Percentiles rank a stretch among this genome's conserved stretches.
Conservation (phyloP, 2,329 filamentous ascomycete species). For the Diaporthe vexans region DNA sequence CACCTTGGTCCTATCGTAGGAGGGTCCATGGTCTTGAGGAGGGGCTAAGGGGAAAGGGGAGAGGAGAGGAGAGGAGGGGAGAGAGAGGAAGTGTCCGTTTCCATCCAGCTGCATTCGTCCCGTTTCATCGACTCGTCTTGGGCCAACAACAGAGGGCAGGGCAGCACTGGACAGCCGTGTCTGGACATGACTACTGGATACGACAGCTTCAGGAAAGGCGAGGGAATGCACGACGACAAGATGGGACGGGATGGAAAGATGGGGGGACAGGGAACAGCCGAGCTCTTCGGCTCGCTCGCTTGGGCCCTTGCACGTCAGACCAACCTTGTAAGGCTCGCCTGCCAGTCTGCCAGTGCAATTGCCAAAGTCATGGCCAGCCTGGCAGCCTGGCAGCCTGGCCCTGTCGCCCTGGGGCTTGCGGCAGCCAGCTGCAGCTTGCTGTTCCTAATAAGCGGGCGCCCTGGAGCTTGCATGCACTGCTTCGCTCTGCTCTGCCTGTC, state of each 20-base stretch:
- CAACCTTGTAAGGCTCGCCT: slow-evolving; percentile 22
- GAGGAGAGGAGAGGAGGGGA: background rate
- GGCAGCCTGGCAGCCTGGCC: slow-evolving; percentile 9
- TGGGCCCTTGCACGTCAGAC: slow-evolving; percentile 28
- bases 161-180: background rate
- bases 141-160: slow-evolving; percentile 23
- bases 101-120: slow-evolving; percentile 31
- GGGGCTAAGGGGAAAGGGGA: background rate
- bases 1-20: background rate
- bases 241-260: background rate
- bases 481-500: background rate
- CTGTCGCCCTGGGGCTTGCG: slow-evolving; percentile 5
- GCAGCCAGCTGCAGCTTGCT: background rate
- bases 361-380: background rate
- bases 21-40: background rate
- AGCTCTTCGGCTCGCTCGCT: slow-evolving; percentile 23
- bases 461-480: background rate
- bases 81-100: background rate
- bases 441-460: background rate
- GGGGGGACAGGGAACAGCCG: slow-evolving; percentile 5
- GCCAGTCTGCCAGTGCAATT: background rate
- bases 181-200: slow-evolving; percentile 7
- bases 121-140: slow-evolving; percentile 25
- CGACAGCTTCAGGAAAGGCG: slow-evolving; percentile 24
- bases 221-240: background rate